Evolutionary conservation across 2,329 filamentous ascomycete genomes (phyloP), one percentile per base, ranked within the genome.

Genomic region (Colletotrichum chrysophilum): DNA sequence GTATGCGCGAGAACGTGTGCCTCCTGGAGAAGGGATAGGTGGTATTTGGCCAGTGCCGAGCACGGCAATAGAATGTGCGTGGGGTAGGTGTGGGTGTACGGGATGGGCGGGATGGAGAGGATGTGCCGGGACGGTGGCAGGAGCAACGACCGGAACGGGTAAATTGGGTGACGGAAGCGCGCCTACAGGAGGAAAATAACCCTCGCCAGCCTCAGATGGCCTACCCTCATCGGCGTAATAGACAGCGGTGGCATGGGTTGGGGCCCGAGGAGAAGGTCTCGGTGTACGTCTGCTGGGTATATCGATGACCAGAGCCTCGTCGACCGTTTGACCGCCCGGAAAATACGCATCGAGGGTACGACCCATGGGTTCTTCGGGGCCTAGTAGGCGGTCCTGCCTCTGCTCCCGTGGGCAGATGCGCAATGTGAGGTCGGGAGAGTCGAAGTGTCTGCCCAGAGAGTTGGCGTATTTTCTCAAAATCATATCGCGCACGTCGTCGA

Each of bases 381-480:
- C 94, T 68, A 99, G 86, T 0, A 91, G 85, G 61, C 96, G 92
- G 81, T 96, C 95, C 55, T 82, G 87, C 77, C 87, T 85, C 82
- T 90, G 85, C 80, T 95, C 93, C 71, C 95, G 91, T n/a, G 94
- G 91, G 18, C 90, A 83, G 79, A 98, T 94, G 77, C 94, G 93
- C 78, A 98, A 88, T 13, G 91, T 93, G 74, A 99, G 91, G 84
- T 99, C 97, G 14, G 97, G 97, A 13, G 97, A 91, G 86, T 99
- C 97, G 84, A 96, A 98, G 68, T 91, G 94, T 79, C 93, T 93
- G 66, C 96, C 96, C 30, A 99, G 89, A 16, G 96, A 97, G 85
- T 99, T 98, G 80, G 93, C 92, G 84, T 98, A 99, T 87, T 98
- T 98, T 81, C 92, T 93, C 79, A 98, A 87, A 73, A 98, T 97